Evolutionary conservation across 2,329 filamentous ascomycete species (phyloP).

Genomic region (Fusarium sp.): DNA sequence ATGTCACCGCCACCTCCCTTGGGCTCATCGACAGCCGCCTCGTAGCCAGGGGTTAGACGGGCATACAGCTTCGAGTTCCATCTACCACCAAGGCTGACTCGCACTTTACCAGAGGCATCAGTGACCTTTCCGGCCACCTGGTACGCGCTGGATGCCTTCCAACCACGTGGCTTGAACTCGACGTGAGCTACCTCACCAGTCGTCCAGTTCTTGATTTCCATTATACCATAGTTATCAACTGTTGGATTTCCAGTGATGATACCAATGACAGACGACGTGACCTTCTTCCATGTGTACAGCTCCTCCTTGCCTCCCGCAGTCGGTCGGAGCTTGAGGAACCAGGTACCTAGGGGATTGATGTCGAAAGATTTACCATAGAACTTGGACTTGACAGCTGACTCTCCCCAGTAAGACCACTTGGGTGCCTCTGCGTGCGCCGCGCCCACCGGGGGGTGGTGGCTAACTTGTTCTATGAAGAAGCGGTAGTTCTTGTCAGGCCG

Average conservation of each 20-base stretch:
- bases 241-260: constrained; percentile 97
- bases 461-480: constrained; percentile 98
- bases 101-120: constrained; percentile 80
- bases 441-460: constrained; percentile 94
- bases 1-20: constrained; percentile 51
- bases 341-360: constrained; percentile 94
- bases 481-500: constrained; percentile 96
- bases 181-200: constrained; percentile 90
- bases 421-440: constrained; percentile 92
- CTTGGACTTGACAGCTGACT: constrained; percentile 94
- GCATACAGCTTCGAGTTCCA: constrained; percentile 99
- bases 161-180: constrained; percentile 94
- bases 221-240: constrained; percentile 96
- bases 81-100: constrained; percentile 89
- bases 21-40: constrained; percentile 74
- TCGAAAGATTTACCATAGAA: constrained; percentile 99
- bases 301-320: constrained; percentile 80
- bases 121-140: constrained; percentile 88
- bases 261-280: constrained; percentile 95
- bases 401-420: constrained; percentile 97
- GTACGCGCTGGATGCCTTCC: constrained; percentile 93
- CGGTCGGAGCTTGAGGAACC: constrained; percentile 90
- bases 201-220: constrained; percentile 98
- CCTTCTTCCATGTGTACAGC: constrained; percentile 98
- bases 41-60: constrained; percentile 89